Percentiles rank a stretch among this genome's conserved stretches.
Evolutionary conservation across 2,329 filamentous ascomycete species (phyloP).

Genomic region (Zymoseptoria pseudotritici): DNA sequence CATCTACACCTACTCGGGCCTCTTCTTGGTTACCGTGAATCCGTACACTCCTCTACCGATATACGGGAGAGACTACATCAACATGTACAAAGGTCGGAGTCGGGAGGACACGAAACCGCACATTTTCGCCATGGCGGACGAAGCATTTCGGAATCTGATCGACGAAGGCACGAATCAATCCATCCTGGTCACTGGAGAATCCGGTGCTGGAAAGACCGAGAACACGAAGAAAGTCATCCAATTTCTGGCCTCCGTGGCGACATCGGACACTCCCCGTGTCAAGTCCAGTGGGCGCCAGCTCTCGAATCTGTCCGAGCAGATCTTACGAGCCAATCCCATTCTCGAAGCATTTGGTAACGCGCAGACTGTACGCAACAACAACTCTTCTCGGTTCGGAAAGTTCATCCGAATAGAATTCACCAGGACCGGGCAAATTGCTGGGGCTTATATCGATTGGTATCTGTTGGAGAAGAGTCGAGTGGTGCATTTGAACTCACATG

Average conservation of each 20-base stretch:
- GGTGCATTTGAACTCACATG: conserved; percentile 75
- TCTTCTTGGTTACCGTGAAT: conserved; percentile 95
- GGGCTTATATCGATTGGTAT: conserved; percentile 98
- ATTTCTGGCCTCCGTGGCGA: conserved; percentile 89
- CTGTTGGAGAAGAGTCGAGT: conserved; percentile 96
- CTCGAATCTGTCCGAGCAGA: conserved; percentile 90
- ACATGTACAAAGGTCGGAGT: conserved; percentile 90
- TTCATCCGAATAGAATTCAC: conserved; percentile 97
- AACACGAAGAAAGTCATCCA: conserved; percentile 99
- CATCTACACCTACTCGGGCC: conserved; percentile 93
- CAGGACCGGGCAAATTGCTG: conserved; percentile 78
- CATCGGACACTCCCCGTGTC: conserved; percentile 61
- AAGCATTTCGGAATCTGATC: conserved; percentile 90
- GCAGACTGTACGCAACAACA: conserved; percentile 95
- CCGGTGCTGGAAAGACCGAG: conserved; percentile 94
- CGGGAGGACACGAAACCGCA: conserved; percentile 94
- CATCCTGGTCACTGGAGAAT: conserved; percentile 95
- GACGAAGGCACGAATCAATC: conserved; percentile 95
- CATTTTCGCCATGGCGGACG: conserved; percentile 95
- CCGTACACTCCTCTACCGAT: conserved; percentile 93
- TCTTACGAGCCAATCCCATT: conserved; percentile 90
- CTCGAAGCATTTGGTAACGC: conserved; percentile 97
- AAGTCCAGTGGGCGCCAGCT: conserved; percentile 58
- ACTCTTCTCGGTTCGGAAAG: conserved; percentile 96
- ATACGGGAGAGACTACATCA: conserved; percentile 93